phyloP scores from a whole-genome alignment of 257 asterid species.

The Craterostigma plantagineum region DNA sequence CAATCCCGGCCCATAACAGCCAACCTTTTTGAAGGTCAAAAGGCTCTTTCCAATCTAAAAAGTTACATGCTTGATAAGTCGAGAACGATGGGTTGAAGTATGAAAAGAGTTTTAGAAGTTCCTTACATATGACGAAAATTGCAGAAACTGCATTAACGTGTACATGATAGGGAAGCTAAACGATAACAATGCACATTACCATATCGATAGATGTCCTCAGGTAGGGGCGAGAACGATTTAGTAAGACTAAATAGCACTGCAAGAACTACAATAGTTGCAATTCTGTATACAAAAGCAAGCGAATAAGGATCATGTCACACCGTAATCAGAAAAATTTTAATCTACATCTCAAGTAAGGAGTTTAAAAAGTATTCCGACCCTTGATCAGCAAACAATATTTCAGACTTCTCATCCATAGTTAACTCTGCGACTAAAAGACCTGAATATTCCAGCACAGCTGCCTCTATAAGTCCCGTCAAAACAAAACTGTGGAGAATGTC shows the following conservation, averaged over 20 bases:
- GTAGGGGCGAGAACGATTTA: conserved; percentile 74
- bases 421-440: conserved; percentile 54
- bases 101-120: too few species aligned
- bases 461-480: conserved; percentile 93
- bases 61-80: neutral
- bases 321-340: neutral
- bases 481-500: conserved; percentile 74
- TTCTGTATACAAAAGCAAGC: conserved; percentile 25
- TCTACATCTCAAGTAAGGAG: neutral
- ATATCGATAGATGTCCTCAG: conserved; percentile 73
- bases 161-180: too few species aligned
- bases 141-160: too few species aligned
- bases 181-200: conserved; percentile 45
- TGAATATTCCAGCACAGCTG: conserved; percentile 48
- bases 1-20: conserved; percentile 88
- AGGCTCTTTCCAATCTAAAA: conserved; percentile 62
- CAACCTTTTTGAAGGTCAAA: conserved; percentile 78
- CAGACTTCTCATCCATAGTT: conserved; percentile 85
- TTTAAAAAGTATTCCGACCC: conserved; percentile 20
- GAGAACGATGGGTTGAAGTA: too few species aligned
- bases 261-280: conserved; percentile 69
- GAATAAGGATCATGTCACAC: conserved; percentile 6
- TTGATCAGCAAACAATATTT: conserved; percentile 67
- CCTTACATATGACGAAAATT: too few species aligned
- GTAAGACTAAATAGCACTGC: conserved; percentile 72